Evolutionary conservation across 768 basidiomycete species (phyloP).

Genomic region (Russula vinacea): DNA sequence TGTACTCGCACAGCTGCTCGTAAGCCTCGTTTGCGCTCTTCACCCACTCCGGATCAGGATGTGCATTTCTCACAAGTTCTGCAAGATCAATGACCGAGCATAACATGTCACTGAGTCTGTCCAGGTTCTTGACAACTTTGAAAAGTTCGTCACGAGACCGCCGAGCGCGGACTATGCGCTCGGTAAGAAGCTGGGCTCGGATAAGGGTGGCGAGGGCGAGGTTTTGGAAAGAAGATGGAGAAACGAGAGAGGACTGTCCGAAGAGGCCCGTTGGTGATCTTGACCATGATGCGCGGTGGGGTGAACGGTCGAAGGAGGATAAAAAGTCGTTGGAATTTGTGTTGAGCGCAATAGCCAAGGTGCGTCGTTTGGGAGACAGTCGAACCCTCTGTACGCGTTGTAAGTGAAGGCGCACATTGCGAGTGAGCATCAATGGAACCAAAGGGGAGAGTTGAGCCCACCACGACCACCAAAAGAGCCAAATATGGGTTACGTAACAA

Average conservation of each 20-base stretch:
- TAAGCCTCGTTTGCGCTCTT: constrained; percentile 83
- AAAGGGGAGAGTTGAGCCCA: not conserved
- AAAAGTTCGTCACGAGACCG: constrained; percentile 71
- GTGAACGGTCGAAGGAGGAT: constrained; percentile 68
- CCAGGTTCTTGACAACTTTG: constrained; percentile 91
- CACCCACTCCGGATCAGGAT: constrained; percentile 84
- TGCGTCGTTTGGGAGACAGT: constrained; percentile 13
- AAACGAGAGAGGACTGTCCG: constrained; percentile 66
- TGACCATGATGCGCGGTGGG: constrained; percentile 41
- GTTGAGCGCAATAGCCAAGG: constrained; percentile 37
- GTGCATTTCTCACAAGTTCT: constrained; percentile 89
- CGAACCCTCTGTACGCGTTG: constrained; percentile 11
- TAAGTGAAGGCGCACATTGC: constrained; percentile 26
- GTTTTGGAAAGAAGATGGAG: constrained; percentile 63
- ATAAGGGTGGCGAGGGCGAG: constrained; percentile 77
- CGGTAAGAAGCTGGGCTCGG: constrained; percentile 78
- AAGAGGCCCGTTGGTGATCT: constrained; percentile 77
- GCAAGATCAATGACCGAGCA: constrained; percentile 97
- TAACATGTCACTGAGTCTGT: constrained; percentile 91
- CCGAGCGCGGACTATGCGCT: constrained; percentile 73
- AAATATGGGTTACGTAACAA: not conserved
- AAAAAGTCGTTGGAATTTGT: constrained; percentile 51
- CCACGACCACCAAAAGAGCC: too few species aligned
- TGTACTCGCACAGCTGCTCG: constrained; percentile 90
- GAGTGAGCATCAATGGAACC: constrained; percentile 28